These are phyloP conservation scores for Skeletonema grethae DNA, from an alignment of 108 stramenopile species.

Conservation along the genomic window DNA sequence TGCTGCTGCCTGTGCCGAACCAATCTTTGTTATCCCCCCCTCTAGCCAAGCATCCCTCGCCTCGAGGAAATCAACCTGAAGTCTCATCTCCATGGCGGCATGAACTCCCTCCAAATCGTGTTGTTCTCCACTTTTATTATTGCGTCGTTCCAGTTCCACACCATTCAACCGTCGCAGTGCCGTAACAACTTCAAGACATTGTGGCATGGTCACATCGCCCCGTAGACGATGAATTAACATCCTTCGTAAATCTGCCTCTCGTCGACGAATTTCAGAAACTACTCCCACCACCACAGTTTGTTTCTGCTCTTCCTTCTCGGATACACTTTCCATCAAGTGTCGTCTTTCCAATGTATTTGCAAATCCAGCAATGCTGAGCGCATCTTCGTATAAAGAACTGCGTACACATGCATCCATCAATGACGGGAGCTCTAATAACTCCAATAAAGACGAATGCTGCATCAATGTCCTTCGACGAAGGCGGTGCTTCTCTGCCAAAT, in stretches of 20 bases:
- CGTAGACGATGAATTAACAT: slow-evolving; percentile 72
- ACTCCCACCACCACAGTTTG: slow-evolving; percentile 67
- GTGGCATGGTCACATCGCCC: slow-evolving; percentile 86
- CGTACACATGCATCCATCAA: slow-evolving; percentile 90
- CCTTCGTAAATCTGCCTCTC: slow-evolving; percentile 78
- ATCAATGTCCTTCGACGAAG: slow-evolving; percentile 78
- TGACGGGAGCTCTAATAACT: slow-evolving; percentile 82
- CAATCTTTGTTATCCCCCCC: slow-evolving; percentile 42
- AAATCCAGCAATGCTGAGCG: slow-evolving; percentile 82
- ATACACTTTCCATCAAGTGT: slow-evolving; percentile 42
- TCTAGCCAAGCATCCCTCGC: slow-evolving; percentile 86
- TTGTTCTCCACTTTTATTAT: slow-evolving; percentile 20
- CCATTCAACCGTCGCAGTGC: slow-evolving; percentile 82
- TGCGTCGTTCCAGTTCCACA: slow-evolving; percentile 75
- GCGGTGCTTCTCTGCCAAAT: slow-evolving; percentile 79
- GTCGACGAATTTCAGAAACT: slow-evolving; percentile 75
- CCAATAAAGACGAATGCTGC: slow-evolving; percentile 84
- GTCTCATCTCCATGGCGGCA: slow-evolving; percentile 73
- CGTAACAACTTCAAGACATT: slow-evolving; percentile 85
- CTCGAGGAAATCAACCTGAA: slow-evolving; percentile 88
- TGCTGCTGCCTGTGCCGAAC: slow-evolving; percentile 40
- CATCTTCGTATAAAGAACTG: slow-evolving; percentile 83
- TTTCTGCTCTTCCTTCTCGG: slow-evolving; percentile 37
- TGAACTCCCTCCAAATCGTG: slow-evolving; percentile 70
- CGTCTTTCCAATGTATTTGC: slow-evolving; percentile 86